phyloP scores from a whole-genome alignment of 192 early-diverging fungal genomes.

The Umbelopsis sp. region DNA sequence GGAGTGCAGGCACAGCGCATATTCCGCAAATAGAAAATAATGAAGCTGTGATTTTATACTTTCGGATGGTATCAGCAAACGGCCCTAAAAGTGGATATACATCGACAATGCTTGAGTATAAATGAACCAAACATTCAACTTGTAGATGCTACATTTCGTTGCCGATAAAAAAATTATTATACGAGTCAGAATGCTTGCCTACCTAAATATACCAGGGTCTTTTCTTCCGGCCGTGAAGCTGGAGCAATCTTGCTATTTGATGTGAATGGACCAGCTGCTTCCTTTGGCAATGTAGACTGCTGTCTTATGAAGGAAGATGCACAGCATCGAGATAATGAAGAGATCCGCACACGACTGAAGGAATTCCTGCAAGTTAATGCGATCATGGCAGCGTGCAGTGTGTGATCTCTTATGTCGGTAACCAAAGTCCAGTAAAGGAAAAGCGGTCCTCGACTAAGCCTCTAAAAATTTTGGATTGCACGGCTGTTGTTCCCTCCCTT shows the following conservation, averaged over 20 bases:
- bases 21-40: slow-evolving; percentile 38
- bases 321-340: not conserved
- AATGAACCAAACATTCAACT: too few species aligned
- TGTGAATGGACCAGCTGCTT: slow-evolving; percentile 35
- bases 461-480: too few species aligned
- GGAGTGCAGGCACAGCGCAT: slow-evolving; percentile 32
- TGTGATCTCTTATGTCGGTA: too few species aligned
- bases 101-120: too few species aligned
- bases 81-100: slow-evolving; percentile 27
- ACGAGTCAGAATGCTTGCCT: not conserved
- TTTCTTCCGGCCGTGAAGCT: not conserved
- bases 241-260: slow-evolving; percentile 25
- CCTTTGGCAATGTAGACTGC: slow-evolving; percentile 27
- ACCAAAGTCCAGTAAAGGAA: not conserved
- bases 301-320: not conserved
- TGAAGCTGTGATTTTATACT: slow-evolving; percentile 40
- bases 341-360: not conserved
- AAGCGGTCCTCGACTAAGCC: not conserved
- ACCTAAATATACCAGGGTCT: slow-evolving; percentile 36
- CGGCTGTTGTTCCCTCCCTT: too few species aligned
- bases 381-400: not conserved
- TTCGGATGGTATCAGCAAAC: slow-evolving; percentile 35
- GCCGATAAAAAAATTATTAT: too few species aligned
- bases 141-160: too few species aligned
- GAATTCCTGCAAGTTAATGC: not conserved